These are phyloP conservation scores for Solanum phureja DNA, from an alignment of 257 asterid genomes.

Conservation along the genomic window DNA sequence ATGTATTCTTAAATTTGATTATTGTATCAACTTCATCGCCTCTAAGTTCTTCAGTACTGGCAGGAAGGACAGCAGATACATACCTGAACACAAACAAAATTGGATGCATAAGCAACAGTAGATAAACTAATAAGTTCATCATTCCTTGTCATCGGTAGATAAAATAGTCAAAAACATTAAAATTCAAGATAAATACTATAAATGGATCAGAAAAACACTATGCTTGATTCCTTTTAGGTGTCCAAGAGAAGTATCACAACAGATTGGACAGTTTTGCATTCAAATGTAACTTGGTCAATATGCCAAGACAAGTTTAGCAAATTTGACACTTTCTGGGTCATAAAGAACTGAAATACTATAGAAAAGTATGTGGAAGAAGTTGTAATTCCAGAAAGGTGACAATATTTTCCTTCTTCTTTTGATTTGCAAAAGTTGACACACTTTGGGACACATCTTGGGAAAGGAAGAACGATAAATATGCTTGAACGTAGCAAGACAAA, in stretches of 20 bases:
- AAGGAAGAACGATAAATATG: neutral
- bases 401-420: neutral
- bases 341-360: neutral
- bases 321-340: neutral
- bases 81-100: conserved; percentile 26
- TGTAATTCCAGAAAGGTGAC: neutral
- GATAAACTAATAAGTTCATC: neutral
- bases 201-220: neutral
- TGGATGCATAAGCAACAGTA: neutral
- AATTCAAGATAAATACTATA: neutral
- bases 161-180: neutral
- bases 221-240: neutral
- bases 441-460: neutral
- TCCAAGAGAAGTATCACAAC: neutral
- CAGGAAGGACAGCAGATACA: conserved; percentile 73
- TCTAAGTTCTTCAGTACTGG: conserved; percentile 72
- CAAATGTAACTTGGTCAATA: neutral
- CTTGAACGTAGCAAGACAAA: neutral
- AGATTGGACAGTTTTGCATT: neutral
- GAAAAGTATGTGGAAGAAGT: neutral
- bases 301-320: neutral
- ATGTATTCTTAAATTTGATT: conserved; percentile 58
- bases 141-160: neutral
- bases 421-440: neutral
- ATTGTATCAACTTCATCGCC: conserved; percentile 86